These are phyloP conservation scores for Kuraishia capsulata DNA, from an alignment of 805 yeast genomes.

Conservation along the genomic window DNA sequence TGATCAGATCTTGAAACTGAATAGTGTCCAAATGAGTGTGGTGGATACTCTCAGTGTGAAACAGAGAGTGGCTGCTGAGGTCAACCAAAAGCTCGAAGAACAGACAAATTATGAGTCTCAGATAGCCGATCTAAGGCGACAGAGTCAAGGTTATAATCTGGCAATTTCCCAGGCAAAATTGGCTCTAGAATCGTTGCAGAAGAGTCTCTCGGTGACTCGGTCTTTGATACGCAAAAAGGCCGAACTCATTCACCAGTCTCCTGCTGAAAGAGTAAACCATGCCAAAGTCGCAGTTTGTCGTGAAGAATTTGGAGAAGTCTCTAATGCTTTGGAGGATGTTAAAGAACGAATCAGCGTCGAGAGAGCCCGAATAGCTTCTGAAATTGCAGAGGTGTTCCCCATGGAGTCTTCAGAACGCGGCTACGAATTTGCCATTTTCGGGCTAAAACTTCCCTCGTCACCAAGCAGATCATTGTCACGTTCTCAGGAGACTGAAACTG, in stretches of 20 bases:
- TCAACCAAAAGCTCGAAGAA: conserved; percentile 5
- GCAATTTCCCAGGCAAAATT: neutral
- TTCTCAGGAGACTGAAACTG: conserved; percentile 28
- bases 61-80: conserved; percentile 2
- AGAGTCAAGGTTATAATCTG: neutral
- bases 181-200: neutral
- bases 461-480: conserved; percentile 11
- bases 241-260: neutral
- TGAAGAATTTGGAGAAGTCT: conserved; percentile 2
- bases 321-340: conserved; percentile 3
- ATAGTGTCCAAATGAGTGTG: conserved; percentile 26
- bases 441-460: conserved; percentile 2
- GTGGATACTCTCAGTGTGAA: conserved; percentile 18
- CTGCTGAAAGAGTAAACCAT: neutral
- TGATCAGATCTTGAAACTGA: conserved; percentile 32
- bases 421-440: conserved; percentile 6
- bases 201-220: neutral
- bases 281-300: neutral
- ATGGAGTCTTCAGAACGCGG: conserved; percentile 5
- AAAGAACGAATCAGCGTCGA: conserved; percentile 3
- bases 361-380: neutral
- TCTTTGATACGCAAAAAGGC: neutral
- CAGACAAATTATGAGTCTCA: neutral
- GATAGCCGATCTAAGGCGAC: neutral
- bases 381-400: conserved; percentile 5